Evolutionary conservation across 1,139 yeast species (phyloP), one percentile per base, ranked within the genome.

Genomic region (Geotrichum siamense): DNA sequence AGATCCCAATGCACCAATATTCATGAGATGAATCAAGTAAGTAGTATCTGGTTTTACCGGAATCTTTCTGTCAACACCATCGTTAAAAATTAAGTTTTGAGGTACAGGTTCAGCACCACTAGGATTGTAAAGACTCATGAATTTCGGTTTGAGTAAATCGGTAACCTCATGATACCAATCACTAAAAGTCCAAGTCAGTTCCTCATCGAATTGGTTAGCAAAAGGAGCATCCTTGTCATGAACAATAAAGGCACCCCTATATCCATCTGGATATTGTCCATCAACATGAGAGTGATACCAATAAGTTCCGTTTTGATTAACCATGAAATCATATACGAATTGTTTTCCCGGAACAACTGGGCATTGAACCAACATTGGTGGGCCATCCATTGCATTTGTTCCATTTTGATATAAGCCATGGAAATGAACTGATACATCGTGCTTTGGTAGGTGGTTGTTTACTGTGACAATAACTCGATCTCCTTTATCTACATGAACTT

Each of bases 31-130:
- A 53, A 89, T 54, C 55, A 83, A 68, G 62, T 89, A 89, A 8
- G 95, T 87, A 32, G 77, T 84, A 62, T 78, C 76, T 3, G 96
- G 93, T 64, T 79, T 58, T 37, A 89, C 93, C 8, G 65, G 52
- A 78, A 87, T 76, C 15, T 86, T 76, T 48, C 70, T 69, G 62
- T 82, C 81, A 60, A 71, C 76, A 5, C 93, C 78, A 59, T 87
- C 86, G 67, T 89, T 87, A 64, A 86, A 73, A 56, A 86, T 68
- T 53, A 82, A 61, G 59, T 78, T 79, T 56, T 82, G 79, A 2
- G 97, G 97, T 55, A 89, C 77, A 35, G 97, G 97, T 65, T 89
- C 97, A 28, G 96, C 96, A 52, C 97, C 97, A 4, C 96, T 84
- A 38, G 97, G 97, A 65, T 89, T 89, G 67, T 74, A 81, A 51